phyloP scores from a whole-genome alignment of 352 stramenopile genomes.

The Globisporangium middletonii region DNA sequence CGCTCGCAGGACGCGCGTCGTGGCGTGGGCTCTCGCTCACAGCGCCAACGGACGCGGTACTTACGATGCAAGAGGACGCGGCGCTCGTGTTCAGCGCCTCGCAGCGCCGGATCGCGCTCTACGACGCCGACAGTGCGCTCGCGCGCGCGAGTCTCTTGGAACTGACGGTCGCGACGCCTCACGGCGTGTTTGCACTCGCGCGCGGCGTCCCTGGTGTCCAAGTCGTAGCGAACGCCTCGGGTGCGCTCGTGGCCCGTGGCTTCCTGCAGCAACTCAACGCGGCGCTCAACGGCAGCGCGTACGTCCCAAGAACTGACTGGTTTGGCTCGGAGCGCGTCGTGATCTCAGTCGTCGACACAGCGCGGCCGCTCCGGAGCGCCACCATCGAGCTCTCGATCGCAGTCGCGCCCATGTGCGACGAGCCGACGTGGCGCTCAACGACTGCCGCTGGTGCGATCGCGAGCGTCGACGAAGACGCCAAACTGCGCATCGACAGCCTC shows the following conservation, averaged over 20 bases:
- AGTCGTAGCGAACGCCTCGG: slow-evolving; percentile 20
- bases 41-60: slow-evolving; percentile 16
- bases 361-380: slow-evolving; percentile 4
- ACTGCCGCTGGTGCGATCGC: slow-evolving; percentile 10
- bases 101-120: slow-evolving; percentile 14
- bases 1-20: slow-evolving; percentile 5
- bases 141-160: slow-evolving; percentile 25
- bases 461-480: slow-evolving; percentile 33
- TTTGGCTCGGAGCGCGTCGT: slow-evolving; percentile 46
- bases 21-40: slow-evolving; percentile 4
- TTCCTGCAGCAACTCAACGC: slow-evolving; percentile 48
- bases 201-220: slow-evolving; percentile 18
- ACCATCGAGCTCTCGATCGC: slow-evolving; percentile 26
- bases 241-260: slow-evolving; percentile 27
- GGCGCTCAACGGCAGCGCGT: slow-evolving; percentile 42
- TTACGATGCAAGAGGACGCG: slow-evolving; percentile 36
- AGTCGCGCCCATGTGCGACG: slow-evolving; percentile 50
- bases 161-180: slow-evolving; percentile 17
- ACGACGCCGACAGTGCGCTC: slow-evolving; percentile 18
- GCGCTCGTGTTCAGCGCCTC: slow-evolving; percentile 22
- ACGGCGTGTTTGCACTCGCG: slow-evolving; percentile 25
- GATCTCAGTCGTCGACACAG: slow-evolving; percentile 24
- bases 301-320: slow-evolving; percentile 45
- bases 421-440: slow-evolving; percentile 24
- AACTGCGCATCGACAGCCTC: slow-evolving; percentile 28